A percentile compares a stretch with the other conserved stretches of the same genome.
These are phyloP conservation scores for Terfezia claveryi DNA, from an alignment of 495 filamentous ascomycete species.

Conservation along the genomic window DNA sequence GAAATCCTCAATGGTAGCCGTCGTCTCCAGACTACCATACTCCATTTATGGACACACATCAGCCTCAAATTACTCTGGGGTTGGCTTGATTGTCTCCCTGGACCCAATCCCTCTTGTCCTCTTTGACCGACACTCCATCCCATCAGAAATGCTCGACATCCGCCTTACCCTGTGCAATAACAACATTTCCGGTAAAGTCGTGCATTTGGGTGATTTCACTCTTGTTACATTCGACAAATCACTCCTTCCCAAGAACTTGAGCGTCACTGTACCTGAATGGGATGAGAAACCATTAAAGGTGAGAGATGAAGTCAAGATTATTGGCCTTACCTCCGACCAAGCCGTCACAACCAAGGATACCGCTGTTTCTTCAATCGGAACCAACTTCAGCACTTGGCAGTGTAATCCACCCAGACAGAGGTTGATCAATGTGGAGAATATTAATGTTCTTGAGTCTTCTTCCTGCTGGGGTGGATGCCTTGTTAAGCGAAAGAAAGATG, in stretches of 20 bases:
- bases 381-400: slow-evolving; percentile 20
- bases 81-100: slow-evolving; percentile 16
- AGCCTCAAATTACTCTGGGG: slow-evolving; percentile 18
- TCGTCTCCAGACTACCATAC: slow-evolving; percentile 19
- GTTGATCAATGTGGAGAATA: slow-evolving; percentile 19
- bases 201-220: slow-evolving; percentile 17
- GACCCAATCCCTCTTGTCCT: slow-evolving; percentile 18
- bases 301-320: slow-evolving; percentile 17
- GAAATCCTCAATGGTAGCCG: slow-evolving; percentile 15
- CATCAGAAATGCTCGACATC: slow-evolving; percentile 20
- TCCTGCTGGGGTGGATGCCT: slow-evolving; percentile 18
- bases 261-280: slow-evolving; percentile 13
- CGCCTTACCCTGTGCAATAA: slow-evolving; percentile 19
- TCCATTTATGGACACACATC: slow-evolving; percentile 19
- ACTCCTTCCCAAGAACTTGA: slow-evolving; percentile 12
- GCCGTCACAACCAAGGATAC: slow-evolving; percentile 18
- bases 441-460: slow-evolving; percentile 16
- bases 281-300: slow-evolving; percentile 18
- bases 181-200: slow-evolving; percentile 16
- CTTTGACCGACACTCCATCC: slow-evolving; percentile 17
- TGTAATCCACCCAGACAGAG: slow-evolving; percentile 19
- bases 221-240: slow-evolving; percentile 17
- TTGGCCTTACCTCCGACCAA: slow-evolving; percentile 16
- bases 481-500: slow-evolving; percentile 11
- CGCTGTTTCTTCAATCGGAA: slow-evolving; percentile 16